These are phyloP conservation scores for Colletotrichum melonis DNA, from an alignment of 2,329 filamentous ascomycete species.

Conservation along the genomic window DNA sequence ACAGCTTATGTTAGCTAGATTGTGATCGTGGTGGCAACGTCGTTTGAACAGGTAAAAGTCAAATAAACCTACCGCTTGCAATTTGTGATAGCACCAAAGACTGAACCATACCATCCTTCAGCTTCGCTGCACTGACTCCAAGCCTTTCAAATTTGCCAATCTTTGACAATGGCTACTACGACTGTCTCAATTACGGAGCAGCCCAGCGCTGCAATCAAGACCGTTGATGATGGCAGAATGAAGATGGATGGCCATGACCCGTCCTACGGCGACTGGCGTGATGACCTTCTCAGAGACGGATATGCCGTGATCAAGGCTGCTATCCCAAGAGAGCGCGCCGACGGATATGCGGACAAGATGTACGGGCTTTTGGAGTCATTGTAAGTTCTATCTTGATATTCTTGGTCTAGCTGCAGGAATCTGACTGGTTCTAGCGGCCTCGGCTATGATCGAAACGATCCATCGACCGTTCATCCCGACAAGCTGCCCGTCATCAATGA, in stretches of 20 bases:
- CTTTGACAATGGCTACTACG: constrained; percentile 40
- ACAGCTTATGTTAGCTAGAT: background rate
- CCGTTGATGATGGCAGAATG: constrained; percentile 45
- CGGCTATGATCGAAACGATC: constrained; percentile 42
- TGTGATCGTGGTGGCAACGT: background rate
- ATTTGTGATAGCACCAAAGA: background rate
- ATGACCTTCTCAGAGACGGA: constrained; percentile 43
- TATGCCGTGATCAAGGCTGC: constrained; percentile 35
- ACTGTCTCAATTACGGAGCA: constrained; percentile 2
- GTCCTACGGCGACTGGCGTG: constrained; percentile 45
- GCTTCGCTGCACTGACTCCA: background rate
- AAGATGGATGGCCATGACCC: constrained; percentile 20
- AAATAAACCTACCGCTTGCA: background rate
- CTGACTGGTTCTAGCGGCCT: constrained; percentile 7
- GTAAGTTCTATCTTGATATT: background rate
- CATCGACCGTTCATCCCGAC: constrained; percentile 48
- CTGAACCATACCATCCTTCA: background rate
- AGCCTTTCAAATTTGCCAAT: background rate
- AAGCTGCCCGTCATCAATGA: constrained; percentile 56
- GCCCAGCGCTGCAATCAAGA: constrained; percentile 14
- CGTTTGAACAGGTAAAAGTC: background rate
- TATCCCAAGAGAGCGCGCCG: constrained; percentile 30
- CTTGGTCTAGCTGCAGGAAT: constrained; percentile 39
- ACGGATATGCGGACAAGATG: constrained; percentile 45
- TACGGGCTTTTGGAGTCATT: constrained; percentile 39